Evolutionary conservation across 768 basidiomycete genomes (phyloP).

Genomic region (Mycena leptocephala): DNA sequence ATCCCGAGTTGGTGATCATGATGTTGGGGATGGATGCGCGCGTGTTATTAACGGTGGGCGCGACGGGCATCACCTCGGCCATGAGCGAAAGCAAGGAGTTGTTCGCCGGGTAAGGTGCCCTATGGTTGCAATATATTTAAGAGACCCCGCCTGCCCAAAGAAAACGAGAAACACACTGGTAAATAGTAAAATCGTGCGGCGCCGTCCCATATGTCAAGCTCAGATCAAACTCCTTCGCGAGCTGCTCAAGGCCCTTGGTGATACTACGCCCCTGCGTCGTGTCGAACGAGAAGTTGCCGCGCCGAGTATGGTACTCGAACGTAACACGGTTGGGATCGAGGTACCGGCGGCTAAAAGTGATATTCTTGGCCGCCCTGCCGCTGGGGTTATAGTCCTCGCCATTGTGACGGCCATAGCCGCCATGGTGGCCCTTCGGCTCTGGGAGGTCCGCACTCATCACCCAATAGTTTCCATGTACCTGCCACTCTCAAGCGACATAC

Average conservation of each 20-base stretch:
- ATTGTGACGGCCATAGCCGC: slow-evolving; percentile 3
- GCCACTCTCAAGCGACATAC: slow-evolving; percentile 87
- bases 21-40: slow-evolving; percentile 76
- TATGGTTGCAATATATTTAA: slow-evolving; percentile 41
- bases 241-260: slow-evolving; percentile 66
- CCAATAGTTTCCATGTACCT: slow-evolving; percentile 95
- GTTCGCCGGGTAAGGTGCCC: slow-evolving; percentile 75
- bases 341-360: too few species aligned
- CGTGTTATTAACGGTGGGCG: slow-evolving; percentile 65
- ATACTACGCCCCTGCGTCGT: slow-evolving; percentile 69
- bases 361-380: slow-evolving; percentile 54
- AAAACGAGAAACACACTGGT: slow-evolving; percentile 58
- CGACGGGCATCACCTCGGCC: slow-evolving; percentile 64
- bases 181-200: slow-evolving; percentile 82
- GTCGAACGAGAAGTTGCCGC: slow-evolving; percentile 71
- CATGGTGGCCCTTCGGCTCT: background rate
- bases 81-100: slow-evolving; percentile 70
- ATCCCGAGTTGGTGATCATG: slow-evolving; percentile 77
- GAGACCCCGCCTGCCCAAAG: background rate
- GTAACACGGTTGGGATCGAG: slow-evolving; percentile 87
- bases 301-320: slow-evolving; percentile 82
- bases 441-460: slow-evolving; percentile 71
- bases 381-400: slow-evolving; percentile 7
- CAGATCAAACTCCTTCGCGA: slow-evolving; percentile 76
- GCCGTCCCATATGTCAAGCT: slow-evolving; percentile 77